Evolutionary conservation across 257 asterid species (phyloP), one percentile per base, ranked within the genome.

Genomic region (Solanum chaucha): DNA sequence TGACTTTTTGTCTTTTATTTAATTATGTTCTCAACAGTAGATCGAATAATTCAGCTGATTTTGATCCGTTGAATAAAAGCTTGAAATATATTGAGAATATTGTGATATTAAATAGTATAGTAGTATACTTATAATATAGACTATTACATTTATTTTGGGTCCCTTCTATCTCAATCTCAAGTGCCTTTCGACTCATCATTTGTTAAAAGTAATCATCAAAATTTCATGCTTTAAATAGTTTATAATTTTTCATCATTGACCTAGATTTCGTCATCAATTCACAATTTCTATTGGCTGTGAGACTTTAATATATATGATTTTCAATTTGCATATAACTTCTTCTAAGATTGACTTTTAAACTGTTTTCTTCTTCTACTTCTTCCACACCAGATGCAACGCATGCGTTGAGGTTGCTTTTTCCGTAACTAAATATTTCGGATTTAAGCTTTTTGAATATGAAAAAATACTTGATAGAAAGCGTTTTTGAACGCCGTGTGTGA

Each of bases 171-270:
- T 90, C 85, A 83, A 86, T 68, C 38, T 89, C 86, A 83, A 93
- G 92, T 93, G 95, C 93, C 86, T 82, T 86, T 93, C 90, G 95
- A 90, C 92, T 93, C 97, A 93, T 92, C 91, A 65, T 87, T 87
- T 64, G 86, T 89, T 85, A 78, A 88, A 87, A 88, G 61, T 84
- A 86, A 74, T 87, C 87, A 88, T 85, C 70, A 88, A 44, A 71
- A 51, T 89, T 90, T 87, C 55, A 74, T 55, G 32, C 86, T 88
- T 90, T 87, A 51, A 87, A 87, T 89, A 86, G 86, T 84, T 65
- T 90, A 74, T 71, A 87, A 89, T 90, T 89, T 89, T 71, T 32
- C 12, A 15, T 87, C 36, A 86, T 87, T 87, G 92, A 90, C 90
- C 91, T 88, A 89, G 92, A 91, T 93, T 91, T 90, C 92, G 93